These are phyloP conservation scores for Penicillium paxilli DNA, from an alignment of 495 filamentous ascomycete species.

Conservation along the genomic window DNA sequence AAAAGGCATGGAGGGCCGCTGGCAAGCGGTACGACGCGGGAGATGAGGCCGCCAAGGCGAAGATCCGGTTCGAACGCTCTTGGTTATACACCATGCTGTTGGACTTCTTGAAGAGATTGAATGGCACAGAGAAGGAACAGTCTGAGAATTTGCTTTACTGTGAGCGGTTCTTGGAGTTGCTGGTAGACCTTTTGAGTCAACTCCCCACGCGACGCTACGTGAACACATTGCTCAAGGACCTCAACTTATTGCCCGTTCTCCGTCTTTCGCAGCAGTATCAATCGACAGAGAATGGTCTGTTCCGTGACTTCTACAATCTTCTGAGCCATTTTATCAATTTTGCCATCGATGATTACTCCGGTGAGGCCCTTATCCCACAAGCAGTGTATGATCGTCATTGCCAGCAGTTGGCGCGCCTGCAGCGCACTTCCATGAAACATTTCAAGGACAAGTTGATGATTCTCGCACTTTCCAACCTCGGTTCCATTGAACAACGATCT, in stretches of 20 bases:
- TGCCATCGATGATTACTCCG: constrained; percentile 87
- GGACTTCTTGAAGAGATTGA: constrained; percentile 76
- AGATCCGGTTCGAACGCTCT: constrained; percentile 85
- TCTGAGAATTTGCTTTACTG: constrained; percentile 77
- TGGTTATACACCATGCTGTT: constrained; percentile 90
- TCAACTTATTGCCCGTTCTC: constrained; percentile 84
- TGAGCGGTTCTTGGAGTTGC: constrained; percentile 87
- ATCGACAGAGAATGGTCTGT: constrained; percentile 68
- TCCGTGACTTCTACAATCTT: constrained; percentile 79
- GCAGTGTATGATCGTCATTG: constrained; percentile 82
- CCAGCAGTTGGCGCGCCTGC: constrained; percentile 71
- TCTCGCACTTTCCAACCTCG: constrained; percentile 89
- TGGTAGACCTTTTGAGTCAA: constrained; percentile 90
- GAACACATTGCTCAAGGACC: constrained; percentile 86
- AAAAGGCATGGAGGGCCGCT: constrained; percentile 89
- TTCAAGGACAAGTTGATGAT: constrained; percentile 91
- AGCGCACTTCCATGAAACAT: constrained; percentile 75
- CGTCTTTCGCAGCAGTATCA: constrained; percentile 77
- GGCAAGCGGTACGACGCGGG: constrained; percentile 84
- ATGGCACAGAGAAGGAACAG: constrained; percentile 50
- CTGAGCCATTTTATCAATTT: constrained; percentile 85
- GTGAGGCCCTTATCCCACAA: constrained; percentile 66
- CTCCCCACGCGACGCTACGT: constrained; percentile 92
- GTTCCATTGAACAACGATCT: constrained; percentile 72
- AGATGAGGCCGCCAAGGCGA: constrained; percentile 75